These are phyloP conservation scores for Fonsecaea erecta DNA, from an alignment of 2,329 filamentous ascomycete species.

Conservation along the genomic window DNA sequence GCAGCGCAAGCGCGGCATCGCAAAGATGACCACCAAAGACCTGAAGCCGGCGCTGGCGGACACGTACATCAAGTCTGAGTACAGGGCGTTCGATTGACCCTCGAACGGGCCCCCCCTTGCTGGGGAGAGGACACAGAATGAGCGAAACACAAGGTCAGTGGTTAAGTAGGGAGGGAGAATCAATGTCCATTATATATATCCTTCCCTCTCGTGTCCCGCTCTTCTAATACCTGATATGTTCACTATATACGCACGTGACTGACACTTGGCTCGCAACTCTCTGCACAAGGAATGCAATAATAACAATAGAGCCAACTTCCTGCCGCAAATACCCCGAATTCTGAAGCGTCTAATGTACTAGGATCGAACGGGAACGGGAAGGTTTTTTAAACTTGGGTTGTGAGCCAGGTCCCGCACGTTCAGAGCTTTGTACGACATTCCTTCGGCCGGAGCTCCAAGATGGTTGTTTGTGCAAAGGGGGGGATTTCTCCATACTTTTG, in stretches of 20 bases:
- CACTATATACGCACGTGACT: neutral
- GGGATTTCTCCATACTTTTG: too few species aligned
- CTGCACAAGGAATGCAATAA: neutral
- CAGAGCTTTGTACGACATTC: neutral
- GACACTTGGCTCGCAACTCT: neutral
- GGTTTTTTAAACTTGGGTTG: too few species aligned
- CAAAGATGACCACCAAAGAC: constrained; percentile 9
- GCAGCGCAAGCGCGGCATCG: constrained; percentile 12
- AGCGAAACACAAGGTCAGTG: too few species aligned
- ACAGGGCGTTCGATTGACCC: neutral
- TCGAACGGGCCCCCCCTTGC: neutral
- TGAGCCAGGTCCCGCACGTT: neutral
- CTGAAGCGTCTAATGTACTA: neutral
- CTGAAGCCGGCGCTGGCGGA: neutral
- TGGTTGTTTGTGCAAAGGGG: too few species aligned
- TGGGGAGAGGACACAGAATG: too few species aligned
- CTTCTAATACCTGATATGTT: too few species aligned
- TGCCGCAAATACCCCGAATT: neutral
- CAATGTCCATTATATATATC: too few species aligned
- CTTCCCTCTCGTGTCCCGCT: too few species aligned
- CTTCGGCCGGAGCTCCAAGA: neutral
- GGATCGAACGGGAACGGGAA: too few species aligned
- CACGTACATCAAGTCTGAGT: constrained; percentile 3
- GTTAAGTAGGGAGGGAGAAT: too few species aligned
- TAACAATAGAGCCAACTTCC: too few species aligned